phyloP scores from a whole-genome alignment of 495 filamentous ascomycete genomes.

The Zalerion maritima region DNA sequence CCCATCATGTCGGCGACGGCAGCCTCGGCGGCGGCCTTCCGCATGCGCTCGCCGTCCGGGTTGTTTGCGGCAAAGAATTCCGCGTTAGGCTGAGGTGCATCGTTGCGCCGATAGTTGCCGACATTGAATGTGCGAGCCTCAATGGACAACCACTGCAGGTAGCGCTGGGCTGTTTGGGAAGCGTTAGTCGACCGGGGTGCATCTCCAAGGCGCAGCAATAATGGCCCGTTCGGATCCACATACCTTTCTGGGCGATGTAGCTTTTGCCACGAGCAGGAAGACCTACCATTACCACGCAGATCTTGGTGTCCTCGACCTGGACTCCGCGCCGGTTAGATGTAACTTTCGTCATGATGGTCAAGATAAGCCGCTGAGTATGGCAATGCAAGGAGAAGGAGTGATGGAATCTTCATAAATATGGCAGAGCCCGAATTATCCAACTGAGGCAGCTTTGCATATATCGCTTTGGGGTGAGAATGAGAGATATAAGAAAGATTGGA shows the following conservation, averaged over 20 bases:
- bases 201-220: too few species aligned
- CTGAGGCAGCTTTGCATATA: not conserved
- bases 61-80: slow-evolving; percentile 90
- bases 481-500: not conserved
- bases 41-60: slow-evolving; percentile 74
- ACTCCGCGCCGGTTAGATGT: slow-evolving; percentile 29
- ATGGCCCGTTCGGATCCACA: slow-evolving; percentile 10
- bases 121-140: slow-evolving; percentile 92
- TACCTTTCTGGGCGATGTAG: slow-evolving; percentile 94
- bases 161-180: slow-evolving; percentile 59
- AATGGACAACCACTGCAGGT: slow-evolving; percentile 91
- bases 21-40: slow-evolving; percentile 73
- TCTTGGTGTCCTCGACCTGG: slow-evolving; percentile 84
- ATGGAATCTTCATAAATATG: not conserved
- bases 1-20: slow-evolving; percentile 81
- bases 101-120: slow-evolving; percentile 76
- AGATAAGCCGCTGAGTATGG: not conserved
- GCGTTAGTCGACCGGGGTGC: too few species aligned
- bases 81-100: slow-evolving; percentile 72
- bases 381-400: slow-evolving; percentile 1
- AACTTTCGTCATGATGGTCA: not conserved
- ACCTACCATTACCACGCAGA: slow-evolving; percentile 98
- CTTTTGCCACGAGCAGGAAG: slow-evolving; percentile 91
- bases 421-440: not conserved
- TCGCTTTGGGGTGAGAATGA: not conserved